phyloP scores from a whole-genome alignment of 768 basidiomycete species.

The Coprinopsis sp. region DNA sequence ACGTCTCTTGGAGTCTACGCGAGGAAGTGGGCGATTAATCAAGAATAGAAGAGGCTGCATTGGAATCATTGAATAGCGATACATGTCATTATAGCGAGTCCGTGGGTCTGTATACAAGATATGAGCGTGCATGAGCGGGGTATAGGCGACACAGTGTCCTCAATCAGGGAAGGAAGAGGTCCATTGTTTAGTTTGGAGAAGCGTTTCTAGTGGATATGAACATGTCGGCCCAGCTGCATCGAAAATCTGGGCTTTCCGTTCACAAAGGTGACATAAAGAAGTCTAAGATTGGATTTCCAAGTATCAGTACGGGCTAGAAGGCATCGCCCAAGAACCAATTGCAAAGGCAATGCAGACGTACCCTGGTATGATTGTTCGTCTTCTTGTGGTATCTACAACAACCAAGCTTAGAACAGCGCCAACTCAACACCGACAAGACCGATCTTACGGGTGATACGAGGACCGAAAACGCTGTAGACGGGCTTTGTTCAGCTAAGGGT shows the following conservation, averaged over 20 bases:
- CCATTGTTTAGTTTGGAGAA: too few species aligned
- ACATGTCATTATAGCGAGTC: too few species aligned
- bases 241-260: slow-evolving; percentile 27
- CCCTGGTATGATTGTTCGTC: slow-evolving; percentile 31
- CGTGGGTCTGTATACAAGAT: too few species aligned
- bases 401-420: background rate
- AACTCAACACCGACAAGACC: background rate
- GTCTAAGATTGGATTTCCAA: slow-evolving; percentile 13
- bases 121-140: too few species aligned
- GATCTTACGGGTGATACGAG: background rate
- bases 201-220: slow-evolving; percentile 22
- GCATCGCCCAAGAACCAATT: background rate
- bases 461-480: background rate
- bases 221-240: slow-evolving; percentile 28
- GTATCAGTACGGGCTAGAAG: background rate
- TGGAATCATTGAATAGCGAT: too few species aligned
- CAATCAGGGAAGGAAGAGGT: too few species aligned
- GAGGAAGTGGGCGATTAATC: too few species aligned
- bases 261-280: slow-evolving; percentile 32
- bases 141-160: too few species aligned
- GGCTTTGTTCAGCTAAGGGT: too few species aligned
- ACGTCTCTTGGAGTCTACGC: too few species aligned
- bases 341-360: slow-evolving; percentile 5
- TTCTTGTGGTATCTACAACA: slow-evolving; percentile 22
- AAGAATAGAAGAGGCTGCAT: too few species aligned